Evolutionary conservation across 768 basidiomycete genomes (phyloP).

Genomic region (Rhodotorula kratochvilovae): DNA sequence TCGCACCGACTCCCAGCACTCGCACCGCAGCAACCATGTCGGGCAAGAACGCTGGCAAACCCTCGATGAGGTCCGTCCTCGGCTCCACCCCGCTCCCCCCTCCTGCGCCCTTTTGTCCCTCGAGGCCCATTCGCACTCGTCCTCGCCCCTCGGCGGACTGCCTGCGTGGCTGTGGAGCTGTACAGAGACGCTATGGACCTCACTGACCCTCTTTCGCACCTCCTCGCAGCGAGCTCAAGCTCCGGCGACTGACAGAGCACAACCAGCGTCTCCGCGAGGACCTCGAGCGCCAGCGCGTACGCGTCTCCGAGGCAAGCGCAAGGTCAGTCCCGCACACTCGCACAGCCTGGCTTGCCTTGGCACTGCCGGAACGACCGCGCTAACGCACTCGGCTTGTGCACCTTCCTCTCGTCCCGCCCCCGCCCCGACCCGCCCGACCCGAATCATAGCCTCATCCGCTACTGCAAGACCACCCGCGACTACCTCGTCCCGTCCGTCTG

Average conservation of each 20-base stretch:
- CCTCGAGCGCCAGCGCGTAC: slow-evolving; percentile 76
- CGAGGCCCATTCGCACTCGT: too few relatives aligned
- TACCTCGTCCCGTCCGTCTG: slow-evolving; percentile 89
- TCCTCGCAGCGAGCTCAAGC: slow-evolving; percentile 68
- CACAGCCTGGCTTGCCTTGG: neutral
- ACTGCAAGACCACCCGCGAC: slow-evolving; percentile 89
- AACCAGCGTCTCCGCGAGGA: slow-evolving; percentile 88
- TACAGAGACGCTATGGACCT: too few relatives aligned
- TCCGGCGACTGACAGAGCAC: slow-evolving; percentile 85
- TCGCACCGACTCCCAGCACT: too few relatives aligned
- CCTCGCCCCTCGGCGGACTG: neutral
- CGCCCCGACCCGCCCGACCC: neutral
- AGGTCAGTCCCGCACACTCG: slow-evolving; percentile 56
- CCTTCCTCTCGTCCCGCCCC: neutral
- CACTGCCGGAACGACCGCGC: neutral
- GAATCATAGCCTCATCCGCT: slow-evolving; percentile 71
- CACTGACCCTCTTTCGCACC: neutral
- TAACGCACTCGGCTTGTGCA: neutral
- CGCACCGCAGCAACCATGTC: slow-evolving; percentile 4
- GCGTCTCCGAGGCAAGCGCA: slow-evolving; percentile 84
- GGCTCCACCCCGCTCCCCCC: neutral
- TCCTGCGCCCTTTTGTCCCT: neutral
- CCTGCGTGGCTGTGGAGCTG: neutral
- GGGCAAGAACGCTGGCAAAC: slow-evolving; percentile 19
- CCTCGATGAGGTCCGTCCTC: slow-evolving; percentile 36